These are phyloP conservation scores for Sugiyamaella smithiae DNA, from an alignment of 805 yeast genomes.

Conservation along the genomic window DNA sequence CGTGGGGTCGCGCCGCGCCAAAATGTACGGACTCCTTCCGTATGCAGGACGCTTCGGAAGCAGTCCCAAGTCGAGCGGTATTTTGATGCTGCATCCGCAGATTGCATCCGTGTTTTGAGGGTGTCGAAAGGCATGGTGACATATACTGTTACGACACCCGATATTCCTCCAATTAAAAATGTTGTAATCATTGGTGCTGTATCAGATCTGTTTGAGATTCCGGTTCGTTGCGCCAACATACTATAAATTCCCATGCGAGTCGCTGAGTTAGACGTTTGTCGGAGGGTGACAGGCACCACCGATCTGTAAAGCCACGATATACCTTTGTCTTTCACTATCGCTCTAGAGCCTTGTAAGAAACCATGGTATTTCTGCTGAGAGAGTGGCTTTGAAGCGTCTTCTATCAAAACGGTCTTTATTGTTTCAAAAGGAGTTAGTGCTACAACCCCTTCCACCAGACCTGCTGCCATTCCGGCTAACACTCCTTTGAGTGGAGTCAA, in stretches of 20 bases:
- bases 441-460: conserved; percentile 69
- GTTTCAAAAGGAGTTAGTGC: conserved; percentile 90
- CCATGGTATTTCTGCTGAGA: conserved; percentile 24
- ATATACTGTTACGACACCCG: conserved; percentile 85
- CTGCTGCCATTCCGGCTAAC: conserved; percentile 83
- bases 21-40: conserved; percentile 75
- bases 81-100: conserved; percentile 62
- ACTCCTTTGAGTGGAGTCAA: conserved; percentile 79
- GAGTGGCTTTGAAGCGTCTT: conserved; percentile 61
- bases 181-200: conserved; percentile 70
- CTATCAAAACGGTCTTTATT: conserved; percentile 77
- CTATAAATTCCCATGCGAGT: conserved; percentile 74
- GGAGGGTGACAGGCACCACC: conserved; percentile 71
- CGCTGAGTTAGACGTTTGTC: conserved; percentile 87
- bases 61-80: conserved; percentile 69
- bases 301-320: conserved; percentile 72
- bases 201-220: conserved; percentile 63
- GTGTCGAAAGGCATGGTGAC: conserved; percentile 94
- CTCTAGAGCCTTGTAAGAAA: conserved; percentile 44
- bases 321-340: conserved; percentile 63
- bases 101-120: conserved; percentile 87
- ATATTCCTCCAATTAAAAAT: conserved; percentile 75
- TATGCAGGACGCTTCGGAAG: conserved; percentile 62
- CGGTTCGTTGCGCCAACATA: conserved; percentile 43
- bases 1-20: conserved; percentile 93